Evolutionary conservation across 1,284 basidiomycete genomes (phyloP).

Genomic region (Garcileccinum viscosum): DNA sequence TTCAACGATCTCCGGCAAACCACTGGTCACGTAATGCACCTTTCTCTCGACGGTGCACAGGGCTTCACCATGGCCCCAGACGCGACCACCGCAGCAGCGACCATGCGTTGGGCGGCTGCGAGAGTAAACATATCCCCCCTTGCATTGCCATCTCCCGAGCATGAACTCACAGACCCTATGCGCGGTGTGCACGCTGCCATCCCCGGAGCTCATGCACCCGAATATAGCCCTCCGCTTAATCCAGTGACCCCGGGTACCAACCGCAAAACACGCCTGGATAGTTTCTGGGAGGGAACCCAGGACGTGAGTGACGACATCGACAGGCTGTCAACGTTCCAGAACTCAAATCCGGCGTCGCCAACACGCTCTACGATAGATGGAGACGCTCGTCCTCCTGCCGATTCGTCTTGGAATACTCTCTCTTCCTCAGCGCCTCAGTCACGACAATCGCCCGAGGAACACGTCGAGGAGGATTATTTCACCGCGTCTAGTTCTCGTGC

Average conservation of each 20-base stretch:
- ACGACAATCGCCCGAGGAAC: conserved; percentile 34
- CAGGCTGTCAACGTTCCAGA: conserved; percentile 32
- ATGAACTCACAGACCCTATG: conserved; percentile 87
- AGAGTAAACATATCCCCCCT: conserved; percentile 79
- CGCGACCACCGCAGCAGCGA: conserved; percentile 75
- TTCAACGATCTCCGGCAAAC: conserved; percentile 54
- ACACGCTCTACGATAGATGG: conserved; percentile 13
- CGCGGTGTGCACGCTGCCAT: conserved; percentile 70
- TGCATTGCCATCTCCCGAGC: conserved; percentile 84
- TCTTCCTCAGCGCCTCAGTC: conserved; percentile 26
- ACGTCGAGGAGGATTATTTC: conserved; percentile 41
- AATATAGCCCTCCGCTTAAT: conserved; percentile 37
- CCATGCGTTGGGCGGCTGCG: conserved; percentile 82
- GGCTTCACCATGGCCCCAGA: conserved; percentile 51
- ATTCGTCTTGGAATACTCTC: conserved; percentile 17
- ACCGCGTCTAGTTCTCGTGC: conserved; percentile 34
- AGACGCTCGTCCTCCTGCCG: conserved; percentile 10
- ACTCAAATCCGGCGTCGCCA: conserved; percentile 35
- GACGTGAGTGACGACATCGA: conserved; percentile 49
- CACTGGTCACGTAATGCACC: conserved; percentile 33
- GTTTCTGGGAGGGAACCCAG: conserved; percentile 74
- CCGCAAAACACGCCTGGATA: conserved; percentile 62
- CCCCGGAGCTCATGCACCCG: conserved; percentile 62
- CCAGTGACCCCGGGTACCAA: conserved; percentile 54
- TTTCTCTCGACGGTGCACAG: conserved; percentile 35